Evolutionary conservation across 345 rosid species (phyloP).

Genomic region (Psidium guajava): DNA sequence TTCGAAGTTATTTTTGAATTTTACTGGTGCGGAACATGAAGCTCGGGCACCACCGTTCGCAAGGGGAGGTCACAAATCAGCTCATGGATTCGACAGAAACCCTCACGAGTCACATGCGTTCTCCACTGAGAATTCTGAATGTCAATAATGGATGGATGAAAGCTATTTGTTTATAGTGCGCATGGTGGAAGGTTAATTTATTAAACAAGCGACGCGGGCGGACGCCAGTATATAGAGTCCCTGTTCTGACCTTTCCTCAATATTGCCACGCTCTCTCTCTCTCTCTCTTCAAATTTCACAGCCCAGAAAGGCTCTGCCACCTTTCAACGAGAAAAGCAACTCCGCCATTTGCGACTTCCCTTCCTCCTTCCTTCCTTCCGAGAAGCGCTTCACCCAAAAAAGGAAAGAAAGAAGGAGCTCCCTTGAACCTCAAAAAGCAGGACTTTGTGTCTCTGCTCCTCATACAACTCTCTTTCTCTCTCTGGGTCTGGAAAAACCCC

Average conservation of each 20-base stretch:
- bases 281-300: neutral
- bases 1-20: neutral
- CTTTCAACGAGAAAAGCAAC: neutral
- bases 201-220: neutral
- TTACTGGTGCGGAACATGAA: neutral
- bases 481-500: neutral
- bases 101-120: neutral
- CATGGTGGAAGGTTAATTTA: neutral
- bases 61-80: neutral
- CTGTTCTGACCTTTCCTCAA: neutral
- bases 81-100: neutral
- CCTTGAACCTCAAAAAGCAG: neutral
- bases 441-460: neutral
- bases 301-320: neutral
- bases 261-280: neutral
- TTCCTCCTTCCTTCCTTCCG: neutral
- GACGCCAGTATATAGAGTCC: neutral
- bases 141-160: neutral
- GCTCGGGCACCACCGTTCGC: neutral
- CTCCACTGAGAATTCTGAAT: neutral
- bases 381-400: neutral
- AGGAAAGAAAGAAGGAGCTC: neutral
- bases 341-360: neutral
- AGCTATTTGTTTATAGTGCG: neutral
- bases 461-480: neutral